Conservation (phyloP, 108 stramenopile species). For the Cyclotella atomus region DNA sequence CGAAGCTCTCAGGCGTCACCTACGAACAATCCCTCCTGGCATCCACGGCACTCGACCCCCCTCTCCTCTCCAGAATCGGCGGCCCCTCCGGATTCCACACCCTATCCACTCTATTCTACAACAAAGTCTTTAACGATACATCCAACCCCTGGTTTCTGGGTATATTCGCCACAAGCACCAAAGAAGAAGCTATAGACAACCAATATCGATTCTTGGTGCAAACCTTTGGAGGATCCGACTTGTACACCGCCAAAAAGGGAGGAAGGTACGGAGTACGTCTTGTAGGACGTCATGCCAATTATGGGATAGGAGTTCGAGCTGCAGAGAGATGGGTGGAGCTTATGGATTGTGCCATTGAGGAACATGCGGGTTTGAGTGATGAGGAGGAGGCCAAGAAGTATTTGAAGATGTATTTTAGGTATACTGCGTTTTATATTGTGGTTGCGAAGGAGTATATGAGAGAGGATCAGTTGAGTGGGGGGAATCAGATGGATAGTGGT, state of each 20-base stretch:
- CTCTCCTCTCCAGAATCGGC: slow-evolving; percentile 68
- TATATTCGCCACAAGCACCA: slow-evolving; percentile 79
- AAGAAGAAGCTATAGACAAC: slow-evolving; percentile 80
- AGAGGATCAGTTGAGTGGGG: slow-evolving; percentile 78
- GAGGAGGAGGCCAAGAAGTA: slow-evolving; percentile 44
- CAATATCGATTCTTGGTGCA: slow-evolving; percentile 82
- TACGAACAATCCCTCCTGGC: slow-evolving; percentile 33
- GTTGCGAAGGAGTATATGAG: slow-evolving; percentile 78
- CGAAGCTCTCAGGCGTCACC: slow-evolving; percentile 32
- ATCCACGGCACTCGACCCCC: slow-evolving; percentile 41
- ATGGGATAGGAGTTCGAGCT: slow-evolving; percentile 59
- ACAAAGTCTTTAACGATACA: slow-evolving; percentile 70
- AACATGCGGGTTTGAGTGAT: slow-evolving; percentile 52
- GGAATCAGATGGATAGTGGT: slow-evolving; percentile 64
- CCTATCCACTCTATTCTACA: slow-evolving; percentile 69
- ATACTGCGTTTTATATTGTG: slow-evolving; percentile 82
- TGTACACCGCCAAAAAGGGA: slow-evolving; percentile 80
- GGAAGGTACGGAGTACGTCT: slow-evolving; percentile 64
- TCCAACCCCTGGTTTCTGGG: slow-evolving; percentile 68
- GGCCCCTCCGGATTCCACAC: slow-evolving; percentile 50
- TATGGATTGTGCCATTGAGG: slow-evolving; percentile 68
- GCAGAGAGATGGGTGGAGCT: slow-evolving; percentile 77
- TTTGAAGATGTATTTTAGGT: slow-evolving; percentile 58
- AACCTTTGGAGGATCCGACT: slow-evolving; percentile 76
- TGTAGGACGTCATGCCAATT: slow-evolving; percentile 83